Evolutionary conservation across 73 alveolate genomes (phyloP).

Genomic region (Symbiodinium pilosum): DNA sequence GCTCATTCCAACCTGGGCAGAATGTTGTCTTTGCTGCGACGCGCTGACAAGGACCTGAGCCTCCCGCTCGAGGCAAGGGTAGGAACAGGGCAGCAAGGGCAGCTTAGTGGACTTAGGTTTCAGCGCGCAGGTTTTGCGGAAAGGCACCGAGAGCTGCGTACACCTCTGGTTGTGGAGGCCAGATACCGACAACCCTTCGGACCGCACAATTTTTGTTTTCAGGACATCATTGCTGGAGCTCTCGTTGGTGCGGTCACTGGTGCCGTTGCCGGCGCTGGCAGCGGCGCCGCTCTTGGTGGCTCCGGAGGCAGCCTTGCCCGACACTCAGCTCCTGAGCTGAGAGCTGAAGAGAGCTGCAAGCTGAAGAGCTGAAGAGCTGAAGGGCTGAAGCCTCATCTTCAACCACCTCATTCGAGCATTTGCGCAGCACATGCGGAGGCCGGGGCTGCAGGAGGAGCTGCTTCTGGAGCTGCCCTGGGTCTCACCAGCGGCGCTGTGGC

Average conservation of each 20-base stretch:
- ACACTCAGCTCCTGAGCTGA: not conserved
- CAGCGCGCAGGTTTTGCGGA: not conserved
- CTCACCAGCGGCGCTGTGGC: conserved; percentile 86
- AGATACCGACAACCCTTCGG: no score
- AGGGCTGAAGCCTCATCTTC: not conserved
- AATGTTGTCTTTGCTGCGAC: no score
- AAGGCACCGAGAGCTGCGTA: conserved; percentile 50
- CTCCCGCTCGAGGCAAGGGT: not conserved
- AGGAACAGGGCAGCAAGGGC: not conserved
- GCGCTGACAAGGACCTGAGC: conserved; percentile 7
- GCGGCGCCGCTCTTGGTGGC: conserved; percentile 88
- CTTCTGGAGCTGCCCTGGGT: conserved; percentile 89
- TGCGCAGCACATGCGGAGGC: conserved; percentile 8
- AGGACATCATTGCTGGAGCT: conserved; percentile 94
- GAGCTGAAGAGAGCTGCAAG: not conserved
- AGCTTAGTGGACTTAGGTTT: no score
- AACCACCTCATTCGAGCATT: not conserved
- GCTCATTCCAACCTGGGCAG: no score
- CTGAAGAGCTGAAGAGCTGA: not conserved
- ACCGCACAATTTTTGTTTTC: not conserved
- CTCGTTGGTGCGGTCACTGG: conserved; percentile 92
- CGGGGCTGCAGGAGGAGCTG: conserved; percentile 93
- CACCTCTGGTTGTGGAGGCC: conserved; percentile 80
- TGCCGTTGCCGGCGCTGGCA: conserved; percentile 89
- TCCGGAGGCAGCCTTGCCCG: conserved; percentile 30